Conservation (phyloP, 495 filamentous ascomycete species). For the Neurospora sublineolata region DNA sequence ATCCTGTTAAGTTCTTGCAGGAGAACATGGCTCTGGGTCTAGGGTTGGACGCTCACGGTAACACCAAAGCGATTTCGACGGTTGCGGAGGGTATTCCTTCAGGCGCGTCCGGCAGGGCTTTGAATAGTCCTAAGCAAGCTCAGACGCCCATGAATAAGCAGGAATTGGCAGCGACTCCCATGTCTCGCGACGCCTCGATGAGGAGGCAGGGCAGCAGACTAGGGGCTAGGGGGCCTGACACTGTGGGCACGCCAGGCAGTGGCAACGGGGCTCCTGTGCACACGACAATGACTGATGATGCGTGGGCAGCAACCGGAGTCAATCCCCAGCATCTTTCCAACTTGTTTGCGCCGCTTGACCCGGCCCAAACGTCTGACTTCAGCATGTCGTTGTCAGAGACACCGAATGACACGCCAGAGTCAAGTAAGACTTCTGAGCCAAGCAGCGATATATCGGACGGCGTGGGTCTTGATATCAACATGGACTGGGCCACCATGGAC, state of each 20-base stretch:
- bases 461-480: slow-evolving; percentile 33
- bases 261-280: slow-evolving; percentile 9
- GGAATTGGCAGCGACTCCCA: slow-evolving; percentile 28
- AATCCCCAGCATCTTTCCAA: slow-evolving; percentile 36
- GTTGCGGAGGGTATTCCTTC: not conserved
- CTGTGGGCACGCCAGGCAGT: slow-evolving; percentile 18
- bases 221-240: slow-evolving; percentile 20
- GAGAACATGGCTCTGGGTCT: slow-evolving; percentile 34
- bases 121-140: slow-evolving; percentile 30
- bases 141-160: slow-evolving; percentile 28
- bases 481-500: slow-evolving; percentile 30
- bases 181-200: slow-evolving; percentile 38
- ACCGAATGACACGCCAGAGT: slow-evolving; percentile 47
- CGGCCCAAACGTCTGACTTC: slow-evolving; percentile 32
- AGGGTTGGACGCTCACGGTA: slow-evolving; percentile 38
- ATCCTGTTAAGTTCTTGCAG: slow-evolving; percentile 39
- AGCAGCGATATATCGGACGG: slow-evolving; percentile 43
- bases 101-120: not conserved
- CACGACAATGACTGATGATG: slow-evolving; percentile 14
- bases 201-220: slow-evolving; percentile 28
- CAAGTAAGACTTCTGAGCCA: slow-evolving; percentile 41
- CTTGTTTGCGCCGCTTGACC: slow-evolving; percentile 17
- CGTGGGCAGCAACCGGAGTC: slow-evolving; percentile 30
- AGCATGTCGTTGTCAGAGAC: slow-evolving; percentile 35
- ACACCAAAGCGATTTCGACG: slow-evolving; percentile 10